Percentiles rank a stretch among this genome's conserved stretches.
These are phyloP conservation scores for Dalechampia spathulata DNA, from an alignment of 441 rosid species.

Conservation along the genomic window DNA sequence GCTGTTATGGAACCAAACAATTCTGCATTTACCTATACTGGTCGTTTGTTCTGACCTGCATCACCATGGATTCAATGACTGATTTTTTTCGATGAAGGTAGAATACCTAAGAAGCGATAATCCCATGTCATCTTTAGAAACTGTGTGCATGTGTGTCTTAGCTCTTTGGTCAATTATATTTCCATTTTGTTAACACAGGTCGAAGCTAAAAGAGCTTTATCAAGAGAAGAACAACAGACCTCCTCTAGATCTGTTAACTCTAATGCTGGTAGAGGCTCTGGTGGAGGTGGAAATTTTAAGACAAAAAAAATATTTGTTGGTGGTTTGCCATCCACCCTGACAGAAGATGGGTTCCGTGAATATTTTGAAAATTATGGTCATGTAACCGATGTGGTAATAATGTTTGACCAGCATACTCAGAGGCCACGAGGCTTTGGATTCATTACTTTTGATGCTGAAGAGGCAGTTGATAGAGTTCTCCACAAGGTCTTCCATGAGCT, in stretches of 20 bases:
- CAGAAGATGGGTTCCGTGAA: slow-evolving; percentile 74
- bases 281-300: slow-evolving; percentile 45
- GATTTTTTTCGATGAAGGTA: not conserved
- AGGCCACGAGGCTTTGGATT: slow-evolving; percentile 94
- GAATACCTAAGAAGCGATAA: not conserved
- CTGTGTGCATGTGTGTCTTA: not conserved
- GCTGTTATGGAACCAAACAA: too few relatives aligned
- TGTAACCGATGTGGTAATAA: slow-evolving; percentile 86
- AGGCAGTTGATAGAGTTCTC: slow-evolving; percentile 77
- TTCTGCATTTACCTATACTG: not conserved
- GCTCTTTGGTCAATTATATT: slow-evolving; percentile 6
- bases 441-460: slow-evolving; percentile 82
- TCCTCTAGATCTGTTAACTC: slow-evolving; percentile 48
- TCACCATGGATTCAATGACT: not conserved
- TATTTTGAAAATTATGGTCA: slow-evolving; percentile 76
- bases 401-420: slow-evolving; percentile 87
- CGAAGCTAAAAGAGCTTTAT: slow-evolving; percentile 82
- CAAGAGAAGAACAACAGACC: slow-evolving; percentile 81
- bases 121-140: not conserved
- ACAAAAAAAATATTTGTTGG: slow-evolving; percentile 91
- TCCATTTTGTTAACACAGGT: slow-evolving; percentile 37
- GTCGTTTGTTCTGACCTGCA: not conserved
- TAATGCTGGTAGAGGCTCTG: slow-evolving; percentile 49
- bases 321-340: slow-evolving; percentile 74
- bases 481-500: slow-evolving; percentile 79